Percentiles rank a stretch among this genome's conserved stretches.
phyloP scores from a whole-genome alignment of 2,329 filamentous ascomycete species.

The Chrysosphaeria jannelii region DNA sequence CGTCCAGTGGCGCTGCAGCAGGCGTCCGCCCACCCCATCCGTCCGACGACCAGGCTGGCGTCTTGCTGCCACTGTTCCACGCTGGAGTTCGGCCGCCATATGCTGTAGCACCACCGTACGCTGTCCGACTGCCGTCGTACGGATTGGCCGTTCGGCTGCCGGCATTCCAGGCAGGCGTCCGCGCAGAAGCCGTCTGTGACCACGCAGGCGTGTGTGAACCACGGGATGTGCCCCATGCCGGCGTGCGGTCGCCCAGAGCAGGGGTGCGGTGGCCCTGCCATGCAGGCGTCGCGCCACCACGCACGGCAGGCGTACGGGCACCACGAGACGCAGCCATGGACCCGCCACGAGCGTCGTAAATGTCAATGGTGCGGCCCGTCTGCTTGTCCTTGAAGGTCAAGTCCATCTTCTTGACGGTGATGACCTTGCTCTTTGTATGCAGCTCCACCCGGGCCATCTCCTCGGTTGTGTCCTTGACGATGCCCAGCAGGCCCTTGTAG shows the following conservation, averaged over 20 bases:
- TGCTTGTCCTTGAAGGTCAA: constrained; percentile 65
- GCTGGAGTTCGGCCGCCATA: constrained; percentile 40
- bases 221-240: constrained; percentile 33
- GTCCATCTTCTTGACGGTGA: constrained; percentile 54
- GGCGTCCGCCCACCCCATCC: constrained; percentile 33
- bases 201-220: constrained; percentile 40
- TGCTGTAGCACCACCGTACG: too few relatives aligned
- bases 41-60: too few relatives aligned
- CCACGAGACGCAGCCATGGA: too few relatives aligned
- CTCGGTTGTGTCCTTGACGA: constrained; percentile 85
- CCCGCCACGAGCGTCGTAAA: constrained; percentile 17
- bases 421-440: constrained; percentile 77
- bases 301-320: constrained; percentile 6
- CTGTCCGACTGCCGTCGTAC: constrained; percentile 43
- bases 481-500: constrained; percentile 78
- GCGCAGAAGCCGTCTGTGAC: constrained; percentile 27
- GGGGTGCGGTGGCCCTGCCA: constrained; percentile 43
- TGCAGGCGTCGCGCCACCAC: constrained; percentile 11
- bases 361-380: constrained; percentile 51
- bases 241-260: constrained; percentile 36
- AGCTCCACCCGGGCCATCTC: constrained; percentile 67
- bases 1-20: constrained; percentile 25
- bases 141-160: constrained; percentile 37
- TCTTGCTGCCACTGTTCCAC: constrained; percentile 55
- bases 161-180: constrained; percentile 41